phyloP scores from a whole-genome alignment of 2,329 filamentous ascomycete genomes.

The Phoma herbarum region DNA sequence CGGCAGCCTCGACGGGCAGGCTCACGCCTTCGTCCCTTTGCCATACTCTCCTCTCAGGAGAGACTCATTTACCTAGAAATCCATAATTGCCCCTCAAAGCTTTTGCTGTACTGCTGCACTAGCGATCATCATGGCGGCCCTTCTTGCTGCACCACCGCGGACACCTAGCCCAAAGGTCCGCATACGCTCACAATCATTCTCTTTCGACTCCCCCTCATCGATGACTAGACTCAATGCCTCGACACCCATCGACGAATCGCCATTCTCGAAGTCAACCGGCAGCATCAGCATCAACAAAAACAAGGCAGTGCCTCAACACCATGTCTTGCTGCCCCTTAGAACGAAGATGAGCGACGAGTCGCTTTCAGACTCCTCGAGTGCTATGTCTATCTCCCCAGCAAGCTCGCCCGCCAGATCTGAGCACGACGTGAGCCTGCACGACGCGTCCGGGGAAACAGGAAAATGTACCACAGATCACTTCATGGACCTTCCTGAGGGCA shows the following conservation, averaged over 20 bases:
- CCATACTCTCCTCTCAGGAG: slow-evolving; percentile 1
- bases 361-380: slow-evolving; percentile 34
- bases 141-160: slow-evolving; percentile 36
- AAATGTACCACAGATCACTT: slow-evolving; percentile 8
- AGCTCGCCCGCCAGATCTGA: slow-evolving; percentile 40
- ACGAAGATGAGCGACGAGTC: slow-evolving; percentile 46
- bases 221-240: slow-evolving; percentile 41
- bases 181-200: slow-evolving; percentile 45
- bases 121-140: slow-evolving; percentile 29
- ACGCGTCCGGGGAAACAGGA: slow-evolving; percentile 10
- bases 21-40: slow-evolving; percentile 19
- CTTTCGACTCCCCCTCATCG: slow-evolving; percentile 47
- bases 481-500: slow-evolving; percentile 5
- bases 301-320: slow-evolving; percentile 28
- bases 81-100: not conserved
- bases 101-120: not conserved
- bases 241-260: slow-evolving; percentile 46
- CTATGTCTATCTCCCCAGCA: slow-evolving; percentile 30
- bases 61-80: not conserved
- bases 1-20: slow-evolving; percentile 10
- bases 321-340: slow-evolving; percentile 40
- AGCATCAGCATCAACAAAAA: slow-evolving; percentile 27
- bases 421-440: slow-evolving; percentile 1
- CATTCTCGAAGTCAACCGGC: slow-evolving; percentile 49
- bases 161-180: slow-evolving; percentile 49